Base-by-base conservation (phyloP, 2,329 filamentous ascomycete genomes). In the Cercospora berteroae region DNA sequence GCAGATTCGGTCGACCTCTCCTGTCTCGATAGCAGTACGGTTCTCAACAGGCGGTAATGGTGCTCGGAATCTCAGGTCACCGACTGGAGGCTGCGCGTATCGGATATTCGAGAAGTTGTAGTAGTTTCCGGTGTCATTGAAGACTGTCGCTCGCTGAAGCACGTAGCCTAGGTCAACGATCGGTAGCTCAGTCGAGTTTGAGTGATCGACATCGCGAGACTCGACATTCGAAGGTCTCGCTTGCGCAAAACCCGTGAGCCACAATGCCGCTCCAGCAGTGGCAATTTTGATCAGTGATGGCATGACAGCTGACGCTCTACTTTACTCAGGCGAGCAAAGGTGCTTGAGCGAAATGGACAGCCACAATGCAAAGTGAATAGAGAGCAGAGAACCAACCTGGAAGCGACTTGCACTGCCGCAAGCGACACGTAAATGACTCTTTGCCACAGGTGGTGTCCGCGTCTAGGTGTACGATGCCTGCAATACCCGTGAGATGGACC, bases 41-140 rank as follows among this genome's bases (percentile, higher is more conserved):
- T 84, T 81, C 60, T 75, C 69, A 7, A 75, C 76, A 78, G 76
- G 74, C 8, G 70, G 58, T 31, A 73, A 65, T 2, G 85, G 84
- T 23, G 81, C 80, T 20, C 79, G 79, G 70, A 86, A 87, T 31
- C 86, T 79, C 42, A 86, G 74, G 13, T 85, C 73, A 10, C 83
- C 84, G 2, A 83, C 66, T 1, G 85, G 85, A 16, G 86, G 81
- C 29, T 83, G 82, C 6, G 84, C 85, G 74, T 83, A 88, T 33
- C 85, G 81, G 69, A 87, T 86, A 70, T 87, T 87, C 61, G 78
- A 81, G 76, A 87, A 87, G 69, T 83, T 85, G 76, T 85, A 87
- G 29, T 63, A 67, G 18, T 69, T 60, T 67, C 44, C 56, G 9
- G 52, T 69, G 2, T 60, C 65, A 75, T 84, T 84, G 72, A 81